Evolutionary conservation across 495 filamentous ascomycete species (phyloP).

Genomic region (Penicillium salamii): DNA sequence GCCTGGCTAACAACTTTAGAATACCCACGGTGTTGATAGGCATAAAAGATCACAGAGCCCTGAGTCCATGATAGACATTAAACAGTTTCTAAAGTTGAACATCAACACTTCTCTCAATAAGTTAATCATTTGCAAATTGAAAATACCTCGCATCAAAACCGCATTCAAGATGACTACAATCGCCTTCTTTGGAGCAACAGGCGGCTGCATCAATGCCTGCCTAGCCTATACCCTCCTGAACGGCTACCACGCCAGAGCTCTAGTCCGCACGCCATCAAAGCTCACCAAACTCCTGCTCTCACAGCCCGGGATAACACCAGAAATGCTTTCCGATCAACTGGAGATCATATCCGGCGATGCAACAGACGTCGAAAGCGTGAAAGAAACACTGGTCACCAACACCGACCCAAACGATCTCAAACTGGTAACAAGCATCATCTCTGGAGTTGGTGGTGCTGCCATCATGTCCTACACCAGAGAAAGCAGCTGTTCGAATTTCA

Average conservation of each 20-base stretch:
- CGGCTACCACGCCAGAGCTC: conserved; percentile 41
- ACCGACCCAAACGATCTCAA: conserved; percentile 7
- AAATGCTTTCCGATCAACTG: conserved; percentile 34
- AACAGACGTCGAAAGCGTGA: conserved; percentile 35
- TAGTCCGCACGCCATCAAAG: conserved; percentile 58
- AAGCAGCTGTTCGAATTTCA: conserved; percentile 17
- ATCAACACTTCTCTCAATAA: too few relatives aligned
- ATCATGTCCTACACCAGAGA: conserved; percentile 7
- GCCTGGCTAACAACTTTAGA: too few relatives aligned
- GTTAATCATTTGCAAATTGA: too few relatives aligned
- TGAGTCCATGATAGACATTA: background rate
- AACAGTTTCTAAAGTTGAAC: too few relatives aligned
- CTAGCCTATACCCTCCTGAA: conserved; percentile 45
- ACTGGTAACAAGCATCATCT: conserved; percentile 37
- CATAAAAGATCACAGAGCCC: background rate
- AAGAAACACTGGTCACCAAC: conserved; percentile 18
- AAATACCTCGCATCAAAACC: too few relatives aligned
- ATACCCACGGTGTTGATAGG: too few relatives aligned
- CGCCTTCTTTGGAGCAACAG: conserved; percentile 47
- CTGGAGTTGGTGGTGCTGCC: conserved; percentile 41
- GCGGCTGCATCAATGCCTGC: conserved; percentile 39
- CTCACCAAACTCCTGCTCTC: conserved; percentile 41
- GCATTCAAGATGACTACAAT: conserved; percentile 19
- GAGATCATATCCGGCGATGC: conserved; percentile 47
- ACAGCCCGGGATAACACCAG: conserved; percentile 30